A percentile compares a stretch with the other conserved stretches of the same genome.
These are phyloP conservation scores for Starmera pachycereana DNA, from an alignment of 805 yeast species.

Conservation along the genomic window DNA sequence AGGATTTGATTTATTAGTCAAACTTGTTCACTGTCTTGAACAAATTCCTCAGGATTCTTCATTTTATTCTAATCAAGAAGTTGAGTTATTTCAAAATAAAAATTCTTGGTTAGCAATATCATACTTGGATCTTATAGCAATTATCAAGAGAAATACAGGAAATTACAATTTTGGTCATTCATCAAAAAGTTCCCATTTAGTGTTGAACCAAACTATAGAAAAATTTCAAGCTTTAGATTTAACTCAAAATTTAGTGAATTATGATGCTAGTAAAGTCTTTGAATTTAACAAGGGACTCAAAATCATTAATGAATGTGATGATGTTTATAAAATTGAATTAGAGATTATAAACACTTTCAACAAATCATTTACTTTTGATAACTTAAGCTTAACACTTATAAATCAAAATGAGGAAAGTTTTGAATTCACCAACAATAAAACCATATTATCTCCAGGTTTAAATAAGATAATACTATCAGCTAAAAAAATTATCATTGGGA, in stretches of 20 bases:
- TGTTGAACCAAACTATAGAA: neutral
- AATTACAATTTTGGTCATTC: neutral
- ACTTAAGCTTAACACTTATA: conserved; percentile 15
- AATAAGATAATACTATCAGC: conserved; percentile 13
- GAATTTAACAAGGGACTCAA: conserved; percentile 16
- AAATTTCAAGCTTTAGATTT: neutral
- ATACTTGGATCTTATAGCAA: conserved; percentile 5
- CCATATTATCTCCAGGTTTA: conserved; percentile 1
- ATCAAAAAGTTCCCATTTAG: too few relatives aligned
- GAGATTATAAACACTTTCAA: conserved; percentile 19
- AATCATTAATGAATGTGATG: conserved; percentile 15
- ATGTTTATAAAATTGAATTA: conserved; percentile 20
- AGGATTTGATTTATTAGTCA: conserved; percentile 53
- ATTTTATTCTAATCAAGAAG: conserved; percentile 4
- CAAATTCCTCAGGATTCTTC: conserved; percentile 21
- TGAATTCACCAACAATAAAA: neutral
- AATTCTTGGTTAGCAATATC: conserved; percentile 2
- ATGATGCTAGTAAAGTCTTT: conserved; percentile 17
- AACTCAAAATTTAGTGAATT: neutral
- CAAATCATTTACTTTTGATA: conserved; percentile 15
- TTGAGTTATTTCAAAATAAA: neutral
- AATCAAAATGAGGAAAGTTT: conserved; percentile 4
- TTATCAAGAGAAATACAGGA: neutral
- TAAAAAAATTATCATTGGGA: conserved; percentile 24
- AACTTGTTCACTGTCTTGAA: conserved; percentile 61